Evolutionary conservation across 1,284 basidiomycete species (phyloP).

Genomic region (Boletellus deceptivus): DNA sequence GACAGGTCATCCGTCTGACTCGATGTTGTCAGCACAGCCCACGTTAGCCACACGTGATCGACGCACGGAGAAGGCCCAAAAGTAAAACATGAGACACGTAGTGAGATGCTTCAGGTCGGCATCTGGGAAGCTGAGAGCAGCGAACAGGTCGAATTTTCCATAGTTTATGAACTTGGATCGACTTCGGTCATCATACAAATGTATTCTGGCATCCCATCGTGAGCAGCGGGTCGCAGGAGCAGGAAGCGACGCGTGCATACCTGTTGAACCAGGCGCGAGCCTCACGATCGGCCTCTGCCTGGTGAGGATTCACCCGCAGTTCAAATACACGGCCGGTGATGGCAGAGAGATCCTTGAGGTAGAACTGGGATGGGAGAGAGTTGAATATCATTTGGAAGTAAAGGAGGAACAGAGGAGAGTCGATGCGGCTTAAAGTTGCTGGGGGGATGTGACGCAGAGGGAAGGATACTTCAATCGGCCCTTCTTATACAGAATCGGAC

Average conservation of each 20-base stretch:
- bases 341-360: conserved; percentile 31
- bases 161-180: conserved; percentile 36
- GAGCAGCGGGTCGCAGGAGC: neutral
- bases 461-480: conserved; percentile 4
- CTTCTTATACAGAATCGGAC: conserved; percentile 33
- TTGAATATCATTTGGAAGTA: conserved; percentile 26
- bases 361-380: conserved; percentile 33
- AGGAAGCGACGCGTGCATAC: conserved; percentile 8
- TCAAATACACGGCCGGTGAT: conserved; percentile 39
- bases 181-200: conserved; percentile 34
- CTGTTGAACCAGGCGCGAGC: conserved; percentile 34
- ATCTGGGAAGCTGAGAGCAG: conserved; percentile 43
- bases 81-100: conserved; percentile 45
- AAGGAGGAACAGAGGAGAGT: conserved; percentile 9
- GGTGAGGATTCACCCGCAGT: conserved; percentile 29
- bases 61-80: conserved; percentile 47
- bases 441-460: conserved; percentile 14
- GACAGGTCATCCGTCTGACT: conserved; percentile 42
- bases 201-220: conserved; percentile 21
- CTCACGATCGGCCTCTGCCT: conserved; percentile 32
- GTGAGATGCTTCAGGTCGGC: conserved; percentile 43
- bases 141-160: conserved; percentile 44
- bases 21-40: conserved; percentile 7
- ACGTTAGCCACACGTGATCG: neutral
- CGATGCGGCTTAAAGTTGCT: conserved; percentile 28